Evolutionary conservation across 257 asterid genomes (phyloP), one percentile per base, ranked within the genome.

Genomic region (Solanum chiquidenum): DNA sequence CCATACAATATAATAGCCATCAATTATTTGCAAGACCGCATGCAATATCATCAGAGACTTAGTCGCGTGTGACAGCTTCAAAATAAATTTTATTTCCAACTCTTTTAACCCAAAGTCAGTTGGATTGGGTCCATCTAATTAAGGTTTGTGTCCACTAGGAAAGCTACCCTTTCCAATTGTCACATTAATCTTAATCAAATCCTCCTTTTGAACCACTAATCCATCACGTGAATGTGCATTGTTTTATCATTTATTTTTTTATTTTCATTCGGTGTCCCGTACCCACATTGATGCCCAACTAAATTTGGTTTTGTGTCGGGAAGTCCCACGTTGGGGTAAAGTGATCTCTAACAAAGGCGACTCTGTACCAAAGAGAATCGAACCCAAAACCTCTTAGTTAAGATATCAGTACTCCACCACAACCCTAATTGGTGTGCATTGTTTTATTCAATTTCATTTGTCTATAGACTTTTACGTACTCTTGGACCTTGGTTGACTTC

Each of bases 321-420:
- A 52, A 52, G n/a, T 52, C 4, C 0, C 62, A 52, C 4, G 18
- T 52, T 6, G 0, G 0, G 21, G 0, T 52, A 52, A 18, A 6
- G 10, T 52, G 23, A 1, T 52, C 23, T 0, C n/a, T 18, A 52
- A 52, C 9, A 52, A 52, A 18, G 23, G n/a, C 0, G 1, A 18
- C 0, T 18, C 0, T 0, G 0, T 52, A 52, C 0, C 7, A 23
- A 18, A 52, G 3, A 1, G 0, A 52, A 2, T 52, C 23, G 0
- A 18, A 6, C 0, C 4, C n/a, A 0, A 52, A 1, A 52, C 23
- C 62, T 52, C n/a, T 52, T 6, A 0, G 4, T 18, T 1, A 52
- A 52, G 9, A 52, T 52, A 1, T 52, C 62, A 29, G 31, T 29
- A 52, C 62, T 52, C 62, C 58, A 46, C 0, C 4, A 16, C 58